Base-by-base conservation (phyloP, 2,329 filamentous ascomycete species). In the Nemania bipapillata region DNA sequence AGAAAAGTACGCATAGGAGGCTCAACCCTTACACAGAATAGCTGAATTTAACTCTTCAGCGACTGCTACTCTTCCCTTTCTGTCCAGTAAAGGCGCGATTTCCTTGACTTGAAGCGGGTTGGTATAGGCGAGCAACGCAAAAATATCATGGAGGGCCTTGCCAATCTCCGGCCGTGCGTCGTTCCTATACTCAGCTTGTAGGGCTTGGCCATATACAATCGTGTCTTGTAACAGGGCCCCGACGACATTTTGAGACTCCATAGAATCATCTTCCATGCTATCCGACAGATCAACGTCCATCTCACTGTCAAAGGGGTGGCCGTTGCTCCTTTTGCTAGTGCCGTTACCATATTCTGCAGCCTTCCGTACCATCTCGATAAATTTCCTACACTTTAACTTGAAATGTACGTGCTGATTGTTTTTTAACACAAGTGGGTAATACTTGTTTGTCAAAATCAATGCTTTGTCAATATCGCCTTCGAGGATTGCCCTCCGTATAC, bases 1-100 rank as follows among this genome's bases (percentile, higher is more conserved):
- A 20, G 12, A 32, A 20, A 17, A n/a, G 24, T 8, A n/a, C 4
- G 4, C 8, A 47, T 12, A 17, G 40, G 0, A 28, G 3, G 2
- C 24, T 47, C 6, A 26, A 63, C 63, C 85, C 90, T 83, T 83
- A 97, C 94, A 89, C 68, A 99, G 80, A 74, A 99, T 97, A 54
- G 93, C 94, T 69, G 93, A 92, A 80, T 98, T 98, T 65, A 99
- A 84, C 79, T 97, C 94, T 82, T 99, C 96, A 8, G 94, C 94
- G 47, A 98, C 93, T 20, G 89, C 85, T 20, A 90, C 88, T 50
- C 96, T 85, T 1, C 92, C 93, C 60, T 87, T 88, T 45, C 87
- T 85, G 75, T 97, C 92, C 65, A 99, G 83, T 68, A 97, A 82
- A 76, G 93, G 91, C 17, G 91, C 90, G 66, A 97, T 87, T 67